These are phyloP conservation scores for Carex myosuroides DNA, from an alignment of 176 grass and related monocot species.

Conservation along the genomic window DNA sequence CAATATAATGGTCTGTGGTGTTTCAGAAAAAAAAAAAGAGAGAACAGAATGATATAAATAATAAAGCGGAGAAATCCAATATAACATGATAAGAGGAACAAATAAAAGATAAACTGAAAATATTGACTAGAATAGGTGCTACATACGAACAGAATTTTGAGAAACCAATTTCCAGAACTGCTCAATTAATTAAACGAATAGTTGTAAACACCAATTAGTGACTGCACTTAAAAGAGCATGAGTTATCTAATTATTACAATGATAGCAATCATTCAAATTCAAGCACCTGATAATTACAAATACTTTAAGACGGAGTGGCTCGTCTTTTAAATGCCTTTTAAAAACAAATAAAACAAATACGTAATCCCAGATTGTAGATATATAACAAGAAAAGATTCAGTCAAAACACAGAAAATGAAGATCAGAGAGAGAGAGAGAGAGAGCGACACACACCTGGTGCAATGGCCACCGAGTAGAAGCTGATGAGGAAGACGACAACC, in stretches of 20 bases:
- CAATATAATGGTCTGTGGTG: neutral
- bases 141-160: neutral
- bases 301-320: neutral
- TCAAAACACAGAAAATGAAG: neutral
- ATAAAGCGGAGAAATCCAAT: neutral
- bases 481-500: neutral
- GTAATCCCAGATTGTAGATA: neutral
- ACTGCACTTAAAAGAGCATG: neutral
- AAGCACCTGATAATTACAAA: neutral
- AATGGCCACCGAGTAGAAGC: constrained; percentile 5
- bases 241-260: neutral
- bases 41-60: neutral
- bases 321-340: neutral
- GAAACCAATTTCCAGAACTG: neutral
- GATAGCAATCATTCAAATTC: neutral
- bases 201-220: neutral
- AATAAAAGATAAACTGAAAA: neutral
- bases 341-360: neutral
- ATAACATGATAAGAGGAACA: neutral
- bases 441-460: neutral
- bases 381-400: neutral
- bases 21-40: neutral
- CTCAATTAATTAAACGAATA: neutral
- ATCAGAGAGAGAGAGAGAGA: neutral
- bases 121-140: neutral